These are phyloP conservation scores for Cladosporium halotolerans DNA, from an alignment of 2,329 filamentous ascomycete genomes.

Conservation along the genomic window DNA sequence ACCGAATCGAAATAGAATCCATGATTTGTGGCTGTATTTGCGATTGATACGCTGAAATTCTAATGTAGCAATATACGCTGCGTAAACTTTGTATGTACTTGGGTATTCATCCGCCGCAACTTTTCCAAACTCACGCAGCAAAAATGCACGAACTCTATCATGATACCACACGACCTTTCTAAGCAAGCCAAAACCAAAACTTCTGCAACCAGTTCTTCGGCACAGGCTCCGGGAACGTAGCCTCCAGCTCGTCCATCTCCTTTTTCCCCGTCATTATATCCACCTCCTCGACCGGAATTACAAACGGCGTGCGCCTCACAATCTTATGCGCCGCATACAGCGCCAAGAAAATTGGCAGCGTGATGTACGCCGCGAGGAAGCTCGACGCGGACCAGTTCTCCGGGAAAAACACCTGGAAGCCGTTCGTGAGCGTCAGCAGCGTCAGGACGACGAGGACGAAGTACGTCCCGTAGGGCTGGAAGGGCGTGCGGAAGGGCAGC, in stretches of 20 bases:
- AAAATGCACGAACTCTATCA: too few species aligned
- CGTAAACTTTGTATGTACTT: too few species aligned
- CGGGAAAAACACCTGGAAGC: constrained; percentile 51
- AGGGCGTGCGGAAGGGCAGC: constrained; percentile 46
- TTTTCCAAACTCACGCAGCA: too few species aligned
- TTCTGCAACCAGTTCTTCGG: constrained; percentile 41
- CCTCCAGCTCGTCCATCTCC: constrained; percentile 35
- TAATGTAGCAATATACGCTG: too few species aligned
- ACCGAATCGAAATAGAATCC: too few species aligned
- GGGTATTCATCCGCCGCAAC: too few species aligned
- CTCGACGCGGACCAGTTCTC: constrained; percentile 42
- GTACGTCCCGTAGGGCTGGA: constrained; percentile 49
- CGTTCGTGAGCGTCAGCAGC: constrained; percentile 53
- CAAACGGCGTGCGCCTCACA: constrained; percentile 42
- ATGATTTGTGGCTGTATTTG: too few species aligned
- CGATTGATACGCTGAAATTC: too few species aligned
- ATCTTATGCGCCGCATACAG: constrained; percentile 53
- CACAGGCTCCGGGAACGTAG: constrained; percentile 38
- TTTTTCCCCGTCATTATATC: constrained; percentile 45
- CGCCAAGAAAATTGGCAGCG: constrained; percentile 54
- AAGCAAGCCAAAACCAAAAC: constrained; percentile 46
- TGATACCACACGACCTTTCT: background rate
- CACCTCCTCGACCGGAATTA: constrained; percentile 34
- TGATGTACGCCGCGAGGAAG: constrained; percentile 57
- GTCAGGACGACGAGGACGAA: constrained; percentile 43